Evolutionary conservation across 805 yeast species (phyloP), one percentile per base, ranked within the genome.

Genomic region (Yarrowia sp.): DNA sequence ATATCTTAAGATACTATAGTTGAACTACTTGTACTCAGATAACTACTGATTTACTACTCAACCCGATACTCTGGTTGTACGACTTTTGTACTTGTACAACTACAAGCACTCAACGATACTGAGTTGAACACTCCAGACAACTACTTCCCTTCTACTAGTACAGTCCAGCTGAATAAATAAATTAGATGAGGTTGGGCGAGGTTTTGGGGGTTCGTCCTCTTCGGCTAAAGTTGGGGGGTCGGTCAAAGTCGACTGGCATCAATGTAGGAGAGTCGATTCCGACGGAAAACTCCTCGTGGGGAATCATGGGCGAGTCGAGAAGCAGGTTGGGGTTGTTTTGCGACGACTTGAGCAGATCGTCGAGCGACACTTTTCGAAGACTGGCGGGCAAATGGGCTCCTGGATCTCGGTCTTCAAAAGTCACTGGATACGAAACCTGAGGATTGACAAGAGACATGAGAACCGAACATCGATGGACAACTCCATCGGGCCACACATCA

Each of bases 361-460:
- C 61, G 1, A 54, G 44, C 14, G 41, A 32, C 46, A 54, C 26
- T 17, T 54, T 36, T 12, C 61, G 33, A 17, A 54, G 61, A 12
- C 35, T n/a, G 11, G 61, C 46, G 14, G 61, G 61, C 8, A 38
- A 36, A 17, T 26, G 22, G 10, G 14, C 46, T 3, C 26, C 19
- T 3, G 17, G 4, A 17, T 54, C 46, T 26, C 26, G n/a, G 9
- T 54, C 61, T 6, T 38, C 46, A 14, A 51, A 35, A 24, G 8
- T 21, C 32, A 10, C 16, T 1, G 58, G 30, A 16, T 38, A 38
- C 12, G 61, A 17, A 1, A 35, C 61, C 26, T 54, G 61, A 17
- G 61, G 61, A 24, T 54, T 54, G 26, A 54, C 61, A 11, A 54
- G 61, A n/a, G 61, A 54, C 36, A 38, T 54, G 35, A 54, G 46